phyloP scores from a whole-genome alignment of 768 basidiomycete genomes.

The Termitomyces sp. region DNA sequence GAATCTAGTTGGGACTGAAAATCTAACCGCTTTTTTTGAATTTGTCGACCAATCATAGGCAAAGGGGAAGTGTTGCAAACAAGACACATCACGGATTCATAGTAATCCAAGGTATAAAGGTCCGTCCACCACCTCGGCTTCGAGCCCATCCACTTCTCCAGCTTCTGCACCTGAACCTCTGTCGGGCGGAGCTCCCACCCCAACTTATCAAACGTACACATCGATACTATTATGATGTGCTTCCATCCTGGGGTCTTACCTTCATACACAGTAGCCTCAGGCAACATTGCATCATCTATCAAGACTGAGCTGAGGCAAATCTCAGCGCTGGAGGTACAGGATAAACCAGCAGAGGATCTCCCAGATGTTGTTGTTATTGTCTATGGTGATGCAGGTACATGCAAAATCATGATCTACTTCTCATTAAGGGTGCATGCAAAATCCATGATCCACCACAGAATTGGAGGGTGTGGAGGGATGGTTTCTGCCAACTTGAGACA shows the following conservation, averaged over 20 bases:
- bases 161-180: not conserved
- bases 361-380: not conserved
- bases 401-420: not conserved
- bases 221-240: not conserved
- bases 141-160: not conserved
- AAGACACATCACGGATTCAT: not conserved
- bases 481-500: not conserved
- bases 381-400: not conserved
- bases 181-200: not conserved
- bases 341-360: not conserved
- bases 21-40: not conserved
- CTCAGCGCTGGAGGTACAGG: not conserved
- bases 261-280: not conserved
- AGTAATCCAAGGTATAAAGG: not conserved
- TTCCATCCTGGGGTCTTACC: not conserved
- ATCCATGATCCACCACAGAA: too few relatives aligned
- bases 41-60: not conserved
- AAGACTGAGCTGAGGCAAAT: not conserved
- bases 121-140: conserved; percentile 1
- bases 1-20: not conserved
- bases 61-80: too few relatives aligned
- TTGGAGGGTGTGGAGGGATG: not conserved
- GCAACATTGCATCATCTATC: not conserved
- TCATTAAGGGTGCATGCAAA: not conserved
- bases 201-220: not conserved